Evolutionary conservation across 306 rosid species (phyloP).

Genomic region (Sindora glabra): DNA sequence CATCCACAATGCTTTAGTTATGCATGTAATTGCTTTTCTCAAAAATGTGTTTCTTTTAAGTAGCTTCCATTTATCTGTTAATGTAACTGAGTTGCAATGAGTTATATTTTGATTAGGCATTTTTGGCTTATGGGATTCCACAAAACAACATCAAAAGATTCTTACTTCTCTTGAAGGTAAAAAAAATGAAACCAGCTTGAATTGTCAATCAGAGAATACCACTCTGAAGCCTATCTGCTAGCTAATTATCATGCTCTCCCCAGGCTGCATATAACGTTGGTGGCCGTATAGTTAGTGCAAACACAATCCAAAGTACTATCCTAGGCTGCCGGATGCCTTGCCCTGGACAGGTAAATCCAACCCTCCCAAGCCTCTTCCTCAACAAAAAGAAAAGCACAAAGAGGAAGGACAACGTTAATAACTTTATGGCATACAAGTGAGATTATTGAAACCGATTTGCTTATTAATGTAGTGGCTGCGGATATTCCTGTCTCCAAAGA

Average conservation of each 20-base stretch:
- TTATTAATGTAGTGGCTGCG: slow-evolving; percentile 70
- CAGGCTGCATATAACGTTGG: slow-evolving; percentile 99
- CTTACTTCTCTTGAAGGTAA: slow-evolving; percentile 82
- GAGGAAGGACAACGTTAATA: no score
- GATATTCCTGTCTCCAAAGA: slow-evolving; percentile 51
- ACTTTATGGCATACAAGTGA: neutral
- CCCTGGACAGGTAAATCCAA: slow-evolving; percentile 72
- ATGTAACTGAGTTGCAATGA: neutral
- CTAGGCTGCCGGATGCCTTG: slow-evolving; percentile 85
- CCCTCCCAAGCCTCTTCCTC: neutral
- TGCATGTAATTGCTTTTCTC: slow-evolving; percentile 65
- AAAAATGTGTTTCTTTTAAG: neutral
- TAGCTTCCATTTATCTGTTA: slow-evolving; percentile 10
- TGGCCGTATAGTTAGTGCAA: slow-evolving; percentile 80
- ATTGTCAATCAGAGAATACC: slow-evolving; percentile 1
- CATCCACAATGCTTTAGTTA: slow-evolving; percentile 87
- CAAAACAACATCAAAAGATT: slow-evolving; percentile 74
- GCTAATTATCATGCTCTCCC: slow-evolving; percentile 14
- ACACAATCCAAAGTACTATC: slow-evolving; percentile 72
- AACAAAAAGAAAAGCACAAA: no score
- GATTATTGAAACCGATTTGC: neutral
- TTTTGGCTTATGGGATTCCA: slow-evolving; percentile 93
- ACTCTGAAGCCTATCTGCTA: slow-evolving; percentile 3
- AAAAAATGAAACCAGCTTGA: neutral
- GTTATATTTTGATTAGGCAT: slow-evolving; percentile 50